A percentile compares a stretch with the other conserved stretches of the same genome.
phyloP scores from a whole-genome alignment of 768 basidiomycete genomes.

The Lactarius deliciosus region DNA sequence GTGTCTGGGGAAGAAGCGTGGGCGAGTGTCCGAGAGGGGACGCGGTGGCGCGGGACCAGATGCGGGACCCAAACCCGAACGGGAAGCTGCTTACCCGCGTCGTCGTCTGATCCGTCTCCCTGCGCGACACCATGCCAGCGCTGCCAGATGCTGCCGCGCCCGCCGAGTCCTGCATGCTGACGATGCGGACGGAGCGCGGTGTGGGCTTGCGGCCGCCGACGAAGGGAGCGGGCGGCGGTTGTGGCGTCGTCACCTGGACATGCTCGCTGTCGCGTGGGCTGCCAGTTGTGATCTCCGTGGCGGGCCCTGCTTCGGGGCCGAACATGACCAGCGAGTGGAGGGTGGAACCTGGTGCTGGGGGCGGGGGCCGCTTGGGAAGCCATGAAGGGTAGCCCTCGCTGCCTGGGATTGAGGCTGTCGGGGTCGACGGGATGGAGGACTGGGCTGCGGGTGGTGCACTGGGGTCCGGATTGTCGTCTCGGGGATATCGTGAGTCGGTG shows the following conservation, averaged over 20 bases:
- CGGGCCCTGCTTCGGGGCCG: conserved; percentile 10
- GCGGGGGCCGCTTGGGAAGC: conserved; percentile 77
- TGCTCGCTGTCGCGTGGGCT: background rate
- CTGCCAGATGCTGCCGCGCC: background rate
- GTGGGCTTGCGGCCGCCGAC: conserved; percentile 73
- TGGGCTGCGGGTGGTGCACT: background rate
- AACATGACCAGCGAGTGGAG: conserved; percentile 51
- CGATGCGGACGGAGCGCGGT: conserved; percentile 79
- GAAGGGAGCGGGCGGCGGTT: conserved; percentile 37
- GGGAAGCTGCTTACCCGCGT: conserved; percentile 42
- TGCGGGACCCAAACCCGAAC: conserved; percentile 38
- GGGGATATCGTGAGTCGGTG: conserved; percentile 3
- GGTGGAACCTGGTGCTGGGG: conserved; percentile 72
- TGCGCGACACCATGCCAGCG: conserved; percentile 30
- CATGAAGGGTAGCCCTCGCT: conserved; percentile 77
- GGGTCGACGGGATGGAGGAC: background rate
- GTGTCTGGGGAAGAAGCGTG: conserved; percentile 44
- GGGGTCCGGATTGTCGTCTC: background rate
- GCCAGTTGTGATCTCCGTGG: conserved; percentile 29
- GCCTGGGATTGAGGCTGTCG: conserved; percentile 8
- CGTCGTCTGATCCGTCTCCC: conserved; percentile 51
- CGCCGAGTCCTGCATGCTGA: conserved; percentile 55
- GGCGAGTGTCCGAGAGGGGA: conserved; percentile 40
- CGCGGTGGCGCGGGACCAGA: conserved; percentile 59
- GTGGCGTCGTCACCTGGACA: background rate